Base-by-base conservation (phyloP, 2,329 filamentous ascomycete genomes). In the Penicillium sp. region DNA sequence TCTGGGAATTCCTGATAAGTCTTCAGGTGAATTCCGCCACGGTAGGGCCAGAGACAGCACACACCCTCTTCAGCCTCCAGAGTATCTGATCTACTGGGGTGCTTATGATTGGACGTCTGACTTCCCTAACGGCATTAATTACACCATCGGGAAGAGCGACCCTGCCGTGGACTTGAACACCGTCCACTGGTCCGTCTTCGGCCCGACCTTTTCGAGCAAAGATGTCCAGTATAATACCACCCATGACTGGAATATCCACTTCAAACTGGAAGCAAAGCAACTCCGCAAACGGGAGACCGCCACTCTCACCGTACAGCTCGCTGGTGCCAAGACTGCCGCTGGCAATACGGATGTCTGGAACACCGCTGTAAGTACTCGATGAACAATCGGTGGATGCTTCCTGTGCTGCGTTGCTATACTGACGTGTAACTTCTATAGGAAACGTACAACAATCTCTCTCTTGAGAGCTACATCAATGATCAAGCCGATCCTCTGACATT, bases 101-200 rank as follows among this genome's bases (percentile, higher is more conserved):
- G 78, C 77, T 0, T 85, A 87, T 65, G 85, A 88, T 67, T 89
- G 84, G 69, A 76, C 79, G 0, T 72, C 75, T 2, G 85, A 89
- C 47, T 88, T 87, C 64, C 85, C 86, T 0, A 63, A 81, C 0
- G 85, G 86, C 4, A 79, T 89, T 0, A 78, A 75, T 22, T 89
- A 83, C 73, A 79, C 80, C 14, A 80, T 89, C 1, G 85, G 85
- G 10, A 71, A 81, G 66, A 82, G 80, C 60, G 71, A 83, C 27
- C 76, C 76, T 18, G 73, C 72, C 0, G 69, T 73, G 11, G 83
- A 86, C 64, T 77, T 87, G 60, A 89, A 89, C 71, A 87, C 87
- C 56, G 82, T 88, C 4, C 87, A 89, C 68, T 89, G 86, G 87
- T 83, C 81, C 57, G 84, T 86, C 9, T 88, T 86, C 64, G 85